Evolutionary conservation across 2,329 filamentous ascomycete genomes (phyloP), one percentile per base, ranked within the genome.

Genomic region (Ilyonectria destructans): DNA sequence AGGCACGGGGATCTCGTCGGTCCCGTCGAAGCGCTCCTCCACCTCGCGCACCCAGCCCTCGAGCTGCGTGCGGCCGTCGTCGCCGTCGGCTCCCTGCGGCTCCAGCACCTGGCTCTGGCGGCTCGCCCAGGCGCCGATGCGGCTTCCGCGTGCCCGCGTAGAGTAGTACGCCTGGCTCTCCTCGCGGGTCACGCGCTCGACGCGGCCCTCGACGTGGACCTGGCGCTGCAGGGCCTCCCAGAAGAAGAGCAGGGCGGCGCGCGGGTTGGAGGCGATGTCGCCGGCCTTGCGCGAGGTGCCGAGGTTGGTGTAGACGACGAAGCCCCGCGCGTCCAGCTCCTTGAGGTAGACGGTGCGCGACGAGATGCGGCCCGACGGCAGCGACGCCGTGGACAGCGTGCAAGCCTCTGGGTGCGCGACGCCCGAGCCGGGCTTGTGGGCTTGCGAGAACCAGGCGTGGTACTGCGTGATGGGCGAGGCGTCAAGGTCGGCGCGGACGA

Each of bases 301-400:
- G 85, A 95, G 96, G 82, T 99, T 99, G 77, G 90, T 93, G 86
- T 98, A 99, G 56, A 99, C 87, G 49, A 98, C 94, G 82, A 97
- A 99, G 17, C 95, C 95, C 21, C 81, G 75, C 61, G 85, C 82
- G 81, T 98, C 95, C 26, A 98, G 90, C 85, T 98, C 96, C 83
- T 99, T 99, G 73, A 99, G 88, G 83, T 98, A 99, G 43, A 99
- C 94, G 74, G 94, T 88, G 67, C 96, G 93, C 4, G 93, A 91
- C 54, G 91, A 94, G 21, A 98, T 93, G 54, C 93, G 91, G 68
- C 96, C 96, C 0, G 90, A 93, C 2, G 96, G 96, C 5, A 98
- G 87, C 26, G 87, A 85, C 0, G 95, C 95, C 1, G 96, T 99
- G 4, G 95, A 92, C 1, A 99, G 86, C 2, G 92, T 95, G 77